phyloP scores from a whole-genome alignment of 176 grass and related monocot genomes.

The Areca catechu region DNA sequence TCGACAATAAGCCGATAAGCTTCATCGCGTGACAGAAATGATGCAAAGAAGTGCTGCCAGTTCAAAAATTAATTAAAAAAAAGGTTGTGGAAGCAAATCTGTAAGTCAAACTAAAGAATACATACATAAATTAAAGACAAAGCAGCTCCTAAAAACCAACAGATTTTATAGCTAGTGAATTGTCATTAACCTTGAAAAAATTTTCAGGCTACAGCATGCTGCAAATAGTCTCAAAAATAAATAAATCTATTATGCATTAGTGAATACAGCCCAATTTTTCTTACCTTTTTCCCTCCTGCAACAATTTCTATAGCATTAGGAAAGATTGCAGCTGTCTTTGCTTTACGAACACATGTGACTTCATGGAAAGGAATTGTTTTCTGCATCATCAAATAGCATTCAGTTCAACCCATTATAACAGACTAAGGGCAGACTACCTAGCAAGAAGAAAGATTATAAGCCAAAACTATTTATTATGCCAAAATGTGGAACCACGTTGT shows the following conservation, averaged over 20 bases:
- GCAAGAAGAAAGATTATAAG: too few relatives aligned
- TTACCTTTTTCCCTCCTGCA: slow-evolving; percentile 85
- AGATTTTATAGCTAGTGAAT: not conserved
- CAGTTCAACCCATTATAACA: slow-evolving; percentile 3
- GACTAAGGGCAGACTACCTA: too few relatives aligned
- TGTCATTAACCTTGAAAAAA: too few relatives aligned
- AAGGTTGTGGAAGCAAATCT: not conserved
- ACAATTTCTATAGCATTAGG: slow-evolving; percentile 95
- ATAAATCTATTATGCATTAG: too few relatives aligned
- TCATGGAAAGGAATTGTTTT: slow-evolving; percentile 85
- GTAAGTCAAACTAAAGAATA: too few relatives aligned
- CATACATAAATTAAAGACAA: too few relatives aligned
- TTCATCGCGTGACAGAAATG: slow-evolving; percentile 87
- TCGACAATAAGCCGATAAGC: slow-evolving; percentile 69
- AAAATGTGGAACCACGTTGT: too few relatives aligned
- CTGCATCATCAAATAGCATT: slow-evolving; percentile 26
- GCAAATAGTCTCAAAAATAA: too few relatives aligned
- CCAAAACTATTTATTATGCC: too few relatives aligned
- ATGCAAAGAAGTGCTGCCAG: slow-evolving; percentile 88
- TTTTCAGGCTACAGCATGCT: too few relatives aligned
- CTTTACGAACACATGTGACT: slow-evolving; percentile 78
- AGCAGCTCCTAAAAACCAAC: not conserved
- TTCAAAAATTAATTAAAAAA: not conserved
- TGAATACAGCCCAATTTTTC: not conserved
- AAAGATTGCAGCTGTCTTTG: slow-evolving; percentile 93